Conservation (phyloP, 2,329 filamentous ascomycete species). For the Fusarium sp. region DNA sequence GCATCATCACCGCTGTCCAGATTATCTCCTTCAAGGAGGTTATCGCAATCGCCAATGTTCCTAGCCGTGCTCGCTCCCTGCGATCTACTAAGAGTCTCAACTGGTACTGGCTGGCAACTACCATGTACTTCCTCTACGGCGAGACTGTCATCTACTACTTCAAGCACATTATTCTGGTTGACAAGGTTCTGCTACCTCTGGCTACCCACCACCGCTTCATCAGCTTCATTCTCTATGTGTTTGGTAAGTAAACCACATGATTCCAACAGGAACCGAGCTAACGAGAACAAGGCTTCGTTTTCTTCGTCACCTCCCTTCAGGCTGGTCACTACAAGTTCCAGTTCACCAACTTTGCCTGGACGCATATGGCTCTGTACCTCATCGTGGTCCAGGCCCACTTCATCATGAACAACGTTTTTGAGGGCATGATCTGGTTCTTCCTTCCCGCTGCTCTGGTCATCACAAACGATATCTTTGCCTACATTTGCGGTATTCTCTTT, state of each 20-base stretch:
- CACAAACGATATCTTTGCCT: conserved; percentile 98
- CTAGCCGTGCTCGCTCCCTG: conserved; percentile 89
- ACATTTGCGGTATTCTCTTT: conserved; percentile 97
- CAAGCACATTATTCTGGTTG: conserved; percentile 97
- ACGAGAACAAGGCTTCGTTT: conserved; percentile 83
- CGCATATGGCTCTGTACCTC: conserved; percentile 97
- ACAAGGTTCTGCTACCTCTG: conserved; percentile 91
- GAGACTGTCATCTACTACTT: conserved; percentile 99
- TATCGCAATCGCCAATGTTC: conserved; percentile 96
- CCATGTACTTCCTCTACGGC: conserved; percentile 99
- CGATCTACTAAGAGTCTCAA: conserved; percentile 96
- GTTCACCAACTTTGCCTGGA: conserved; percentile 99
- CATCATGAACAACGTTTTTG: conserved; percentile 99
- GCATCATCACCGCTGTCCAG: conserved; percentile 92
- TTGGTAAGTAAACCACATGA: conserved; percentile 72
- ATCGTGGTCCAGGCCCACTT: conserved; percentile 99
- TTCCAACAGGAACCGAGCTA: conserved; percentile 17
- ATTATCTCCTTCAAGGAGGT: conserved; percentile 99
- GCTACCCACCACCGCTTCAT: conserved; percentile 99
- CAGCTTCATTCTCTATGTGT: conserved; percentile 97
- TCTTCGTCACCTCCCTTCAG: conserved; percentile 95
- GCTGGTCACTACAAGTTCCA: conserved; percentile 98
- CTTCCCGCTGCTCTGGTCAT: conserved; percentile 94
- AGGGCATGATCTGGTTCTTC: conserved; percentile 99
- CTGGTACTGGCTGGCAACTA: conserved; percentile 99